A percentile compares a stretch with the other conserved stretches of the same genome.
Conservation (phyloP, 129 eudicot species). For the Saussurea involucrata region DNA sequence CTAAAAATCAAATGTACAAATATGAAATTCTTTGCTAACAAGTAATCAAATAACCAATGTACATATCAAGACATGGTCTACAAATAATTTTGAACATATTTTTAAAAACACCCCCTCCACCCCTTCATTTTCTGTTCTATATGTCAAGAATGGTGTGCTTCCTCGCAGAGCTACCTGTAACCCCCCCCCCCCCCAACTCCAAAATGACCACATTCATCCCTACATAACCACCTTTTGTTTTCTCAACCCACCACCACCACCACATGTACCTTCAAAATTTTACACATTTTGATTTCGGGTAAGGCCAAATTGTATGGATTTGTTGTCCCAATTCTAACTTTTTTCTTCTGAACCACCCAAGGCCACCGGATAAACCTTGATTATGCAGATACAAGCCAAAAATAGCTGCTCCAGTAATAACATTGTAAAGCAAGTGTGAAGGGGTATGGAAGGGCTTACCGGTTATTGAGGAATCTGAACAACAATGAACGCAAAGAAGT, state of each 20-base stretch:
- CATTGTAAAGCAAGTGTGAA: background rate
- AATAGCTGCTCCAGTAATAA: too few species aligned
- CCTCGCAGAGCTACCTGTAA: background rate
- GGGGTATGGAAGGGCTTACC: conserved; percentile 33
- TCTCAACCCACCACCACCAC: background rate
- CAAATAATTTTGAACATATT: background rate
- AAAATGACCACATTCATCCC: background rate
- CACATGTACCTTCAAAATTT: background rate
- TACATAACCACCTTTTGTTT: too few species aligned
- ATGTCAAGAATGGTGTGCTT: background rate
- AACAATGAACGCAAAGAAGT: conserved; percentile 67
- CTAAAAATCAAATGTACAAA: background rate
- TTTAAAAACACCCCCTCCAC: background rate
- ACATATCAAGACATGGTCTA: background rate
- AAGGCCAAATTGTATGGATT: background rate
- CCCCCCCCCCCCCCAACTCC: background rate
- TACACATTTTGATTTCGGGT: background rate
- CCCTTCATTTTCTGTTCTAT: background rate
- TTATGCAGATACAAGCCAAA: background rate
- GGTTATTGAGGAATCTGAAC: conserved; percentile 65
- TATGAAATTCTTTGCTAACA: background rate
- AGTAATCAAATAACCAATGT: too few species aligned
- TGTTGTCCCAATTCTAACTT: background rate
- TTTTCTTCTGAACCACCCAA: background rate
- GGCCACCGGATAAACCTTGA: background rate